Percentiles rank a stretch among this genome's conserved stretches.
Evolutionary conservation across 2,329 filamentous ascomycete species (phyloP).

Genomic region (Hirsutella thompsonii): DNA sequence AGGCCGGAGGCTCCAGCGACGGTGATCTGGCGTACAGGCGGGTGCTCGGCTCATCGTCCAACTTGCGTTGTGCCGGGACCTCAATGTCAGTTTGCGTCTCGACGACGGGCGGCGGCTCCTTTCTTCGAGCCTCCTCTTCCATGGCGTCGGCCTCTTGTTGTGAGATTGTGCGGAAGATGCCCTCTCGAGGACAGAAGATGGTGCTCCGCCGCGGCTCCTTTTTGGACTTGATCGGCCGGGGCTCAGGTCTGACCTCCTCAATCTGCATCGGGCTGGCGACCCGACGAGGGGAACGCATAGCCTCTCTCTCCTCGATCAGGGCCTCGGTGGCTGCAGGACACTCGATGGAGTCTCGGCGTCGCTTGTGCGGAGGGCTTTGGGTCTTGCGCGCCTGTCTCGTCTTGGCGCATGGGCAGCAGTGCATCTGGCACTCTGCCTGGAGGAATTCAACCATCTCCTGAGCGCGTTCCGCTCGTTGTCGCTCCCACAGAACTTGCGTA

Average conservation of each 20-base stretch:
- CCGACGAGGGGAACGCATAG: constrained; percentile 7
- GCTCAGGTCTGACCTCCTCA: constrained; percentile 5
- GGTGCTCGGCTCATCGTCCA: constrained; percentile 2
- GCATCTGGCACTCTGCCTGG: constrained; percentile 59
- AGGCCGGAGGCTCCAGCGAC: constrained; percentile 48
- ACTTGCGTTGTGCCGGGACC: not conserved
- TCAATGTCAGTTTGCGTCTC: constrained; percentile 4
- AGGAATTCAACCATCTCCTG: constrained; percentile 65
- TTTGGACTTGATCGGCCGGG: constrained; percentile 15
- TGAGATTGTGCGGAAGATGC: constrained; percentile 48
- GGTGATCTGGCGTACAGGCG: constrained; percentile 43
- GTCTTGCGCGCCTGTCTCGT: constrained; percentile 8
- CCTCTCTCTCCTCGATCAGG: not conserved
- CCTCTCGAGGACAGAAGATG: constrained; percentile 48
- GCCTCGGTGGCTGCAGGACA: constrained; percentile 1
- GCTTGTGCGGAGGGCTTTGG: constrained; percentile 8
- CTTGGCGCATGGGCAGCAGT: constrained; percentile 49
- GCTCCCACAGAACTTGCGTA: constrained; percentile 41
- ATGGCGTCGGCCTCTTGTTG: constrained; percentile 36
- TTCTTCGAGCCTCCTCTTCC: constrained; percentile 17
- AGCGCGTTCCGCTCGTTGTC: constrained; percentile 53
- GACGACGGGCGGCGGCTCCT: constrained; percentile 1
- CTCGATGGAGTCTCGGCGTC: constrained; percentile 6
- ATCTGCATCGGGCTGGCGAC: not conserved
- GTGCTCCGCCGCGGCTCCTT: constrained; percentile 34